A percentile compares a stretch with the other conserved stretches of the same genome.
phyloP scores from a whole-genome alignment of 176 grass and related monocot species.

The Eragrostis curvula region DNA sequence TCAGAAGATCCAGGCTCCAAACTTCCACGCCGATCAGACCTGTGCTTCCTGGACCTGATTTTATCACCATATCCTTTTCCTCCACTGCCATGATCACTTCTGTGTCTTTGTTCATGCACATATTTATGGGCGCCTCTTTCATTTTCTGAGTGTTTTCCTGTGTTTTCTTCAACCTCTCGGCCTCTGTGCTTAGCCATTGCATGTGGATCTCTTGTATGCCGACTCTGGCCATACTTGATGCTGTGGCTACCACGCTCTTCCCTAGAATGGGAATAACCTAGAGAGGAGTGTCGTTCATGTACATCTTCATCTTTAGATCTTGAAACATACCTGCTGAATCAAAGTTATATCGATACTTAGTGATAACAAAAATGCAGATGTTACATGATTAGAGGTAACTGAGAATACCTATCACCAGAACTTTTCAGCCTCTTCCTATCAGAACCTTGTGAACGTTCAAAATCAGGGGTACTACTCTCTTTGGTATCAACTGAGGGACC shows the following conservation, averaged over 20 bases:
- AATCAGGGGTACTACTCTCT: slow-evolving; percentile 35
- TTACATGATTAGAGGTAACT: slow-evolving; percentile 29
- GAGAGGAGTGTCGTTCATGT: slow-evolving; percentile 22
- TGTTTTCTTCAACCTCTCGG: slow-evolving; percentile 42
- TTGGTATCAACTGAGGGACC: slow-evolving; percentile 68
- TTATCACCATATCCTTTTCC: slow-evolving; percentile 25
- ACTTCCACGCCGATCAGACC: slow-evolving; percentile 32
- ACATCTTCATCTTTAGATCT: slow-evolving; percentile 42
- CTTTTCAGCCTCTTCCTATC: slow-evolving; percentile 55
- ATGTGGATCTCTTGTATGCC: slow-evolving; percentile 52
- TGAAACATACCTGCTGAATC: slow-evolving; percentile 49
- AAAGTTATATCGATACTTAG: slow-evolving; percentile 19
- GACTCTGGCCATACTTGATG: slow-evolving; percentile 31
- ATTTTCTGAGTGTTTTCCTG: slow-evolving; percentile 38
- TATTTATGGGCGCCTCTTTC: slow-evolving; percentile 38
- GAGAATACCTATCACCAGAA: slow-evolving; percentile 49
- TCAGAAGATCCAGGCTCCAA: slow-evolving; percentile 43
- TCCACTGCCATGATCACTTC: slow-evolving; percentile 30
- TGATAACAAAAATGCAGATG: slow-evolving; percentile 25
- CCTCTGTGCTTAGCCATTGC: slow-evolving; percentile 30
- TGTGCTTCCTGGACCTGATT: slow-evolving; percentile 38
- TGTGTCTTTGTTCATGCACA: slow-evolving; percentile 41
- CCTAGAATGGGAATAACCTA: slow-evolving; percentile 53
- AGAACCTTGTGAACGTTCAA: slow-evolving; percentile 49
- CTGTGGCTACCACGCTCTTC: slow-evolving; percentile 25